Percentiles rank a stretch among this genome's conserved stretches.
Conservation (phyloP, 2,329 filamentous ascomycete genomes). For the Fusarium tricinctum region DNA sequence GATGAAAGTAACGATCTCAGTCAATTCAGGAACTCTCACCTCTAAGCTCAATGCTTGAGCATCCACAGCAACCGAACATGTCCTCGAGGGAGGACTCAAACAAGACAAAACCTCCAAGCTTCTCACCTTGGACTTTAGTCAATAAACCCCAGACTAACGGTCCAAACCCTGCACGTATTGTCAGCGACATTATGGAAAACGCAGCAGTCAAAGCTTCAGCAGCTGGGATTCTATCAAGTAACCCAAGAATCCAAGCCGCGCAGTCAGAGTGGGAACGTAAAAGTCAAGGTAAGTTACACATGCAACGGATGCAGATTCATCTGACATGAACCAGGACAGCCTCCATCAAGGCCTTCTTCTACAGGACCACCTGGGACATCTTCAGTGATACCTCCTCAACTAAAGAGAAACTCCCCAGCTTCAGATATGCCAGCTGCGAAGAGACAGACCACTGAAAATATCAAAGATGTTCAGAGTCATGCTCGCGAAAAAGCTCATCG, state of each 20-base stretch:
- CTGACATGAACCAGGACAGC: slow-evolving; percentile 25
- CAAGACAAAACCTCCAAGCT: slow-evolving; percentile 38
- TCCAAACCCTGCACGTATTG: slow-evolving; percentile 38
- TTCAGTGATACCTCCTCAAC: slow-evolving; percentile 7
- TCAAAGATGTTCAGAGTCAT: background rate
- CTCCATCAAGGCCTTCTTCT: slow-evolving; percentile 15
- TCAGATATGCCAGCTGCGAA: slow-evolving; percentile 18
- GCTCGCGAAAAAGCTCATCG: slow-evolving; percentile 29
- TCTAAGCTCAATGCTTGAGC: slow-evolving; percentile 20
- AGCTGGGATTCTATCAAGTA: slow-evolving; percentile 20
- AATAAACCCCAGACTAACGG: slow-evolving; percentile 17
- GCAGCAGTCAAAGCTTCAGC: slow-evolving; percentile 12
- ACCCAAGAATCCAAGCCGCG: slow-evolving; percentile 48
- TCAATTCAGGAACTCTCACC: too few relatives aligned
- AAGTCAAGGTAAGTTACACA: slow-evolving; percentile 16
- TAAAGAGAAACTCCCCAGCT: slow-evolving; percentile 30
- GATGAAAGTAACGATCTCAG: background rate
- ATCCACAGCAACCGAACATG: slow-evolving; percentile 5
- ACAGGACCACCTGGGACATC: slow-evolving; percentile 8
- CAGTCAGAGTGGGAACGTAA: slow-evolving; percentile 52
- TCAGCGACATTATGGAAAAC: slow-evolving; percentile 43
- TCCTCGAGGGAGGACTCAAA: slow-evolving; percentile 13
- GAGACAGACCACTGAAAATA: slow-evolving; percentile 17
- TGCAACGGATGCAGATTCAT: background rate
- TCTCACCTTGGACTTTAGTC: slow-evolving; percentile 37